Evolutionary conservation across 2,329 filamentous ascomycete genomes (phyloP), one percentile per base, ranked within the genome.

Genomic region (Fonsecaea nubica): DNA sequence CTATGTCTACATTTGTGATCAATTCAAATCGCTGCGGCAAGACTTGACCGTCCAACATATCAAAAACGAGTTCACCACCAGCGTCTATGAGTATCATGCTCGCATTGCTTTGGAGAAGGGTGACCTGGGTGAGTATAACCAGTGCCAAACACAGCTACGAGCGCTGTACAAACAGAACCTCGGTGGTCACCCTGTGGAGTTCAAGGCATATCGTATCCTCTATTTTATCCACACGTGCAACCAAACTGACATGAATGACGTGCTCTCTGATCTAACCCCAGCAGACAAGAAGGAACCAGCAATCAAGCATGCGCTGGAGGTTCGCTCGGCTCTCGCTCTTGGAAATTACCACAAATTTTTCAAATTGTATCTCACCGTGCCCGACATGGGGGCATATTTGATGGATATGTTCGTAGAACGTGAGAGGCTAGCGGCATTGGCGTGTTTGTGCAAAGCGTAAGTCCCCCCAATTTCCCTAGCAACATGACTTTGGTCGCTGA

Each of bases 111-210:
- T 99, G 80, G 94, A 99, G 81, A 97, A 96, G 86, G 93, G 92
- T 82, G 95, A 99, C 85, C 88, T 98, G 84, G 94, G 95, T 99
- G 95, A 99, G 95, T 99, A 99, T 95, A 99, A 99, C 84, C 95
- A 99, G 86, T 99, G 95, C 81, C 95, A 99, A 84, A 98, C 95
- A 76, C 95, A 99, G 83, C 85, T 99, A 77, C 92, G 92, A 80
- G 92, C 91, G 72, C 84, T 99, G 75, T 98, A 99, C 81, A 87
- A 88, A 79, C 87, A 92, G 82, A 91, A 92, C 73, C 83, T 97
- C 78, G 92, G 92, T 77, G 95, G 94, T 75, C 93, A 93, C 80
- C 89, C 92, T 77, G 89, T 92, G 82, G 95, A 99, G 81, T 99
- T 99, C 83, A 95, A 95, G 87, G 95, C 94, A 71, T 99, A 99